These are phyloP conservation scores for Candida pseudoviswanathii DNA, from an alignment of 1,139 yeast species.

Conservation along the genomic window DNA sequence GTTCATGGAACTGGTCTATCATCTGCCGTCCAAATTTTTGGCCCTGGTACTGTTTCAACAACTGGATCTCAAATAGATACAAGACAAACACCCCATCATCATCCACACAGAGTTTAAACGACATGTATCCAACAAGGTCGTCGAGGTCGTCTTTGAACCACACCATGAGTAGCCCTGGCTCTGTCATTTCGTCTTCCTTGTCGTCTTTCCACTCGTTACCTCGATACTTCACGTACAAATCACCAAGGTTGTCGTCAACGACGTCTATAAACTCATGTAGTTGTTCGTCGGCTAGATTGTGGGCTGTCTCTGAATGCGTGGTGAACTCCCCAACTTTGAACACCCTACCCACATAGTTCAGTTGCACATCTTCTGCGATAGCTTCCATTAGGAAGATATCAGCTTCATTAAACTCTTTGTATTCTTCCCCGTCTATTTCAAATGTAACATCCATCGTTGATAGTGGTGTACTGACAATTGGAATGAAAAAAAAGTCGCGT, in stretches of 20 bases:
- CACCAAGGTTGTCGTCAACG: slow-evolving; percentile 35
- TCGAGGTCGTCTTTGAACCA: slow-evolving; percentile 22
- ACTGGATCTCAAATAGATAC: slow-evolving; percentile 59
- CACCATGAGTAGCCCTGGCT: slow-evolving; percentile 45
- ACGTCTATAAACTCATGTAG: slow-evolving; percentile 24
- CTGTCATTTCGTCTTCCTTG: slow-evolving; percentile 49
- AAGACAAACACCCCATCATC: slow-evolving; percentile 34
- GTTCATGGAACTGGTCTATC: slow-evolving; percentile 30
- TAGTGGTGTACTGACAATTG: not conserved
- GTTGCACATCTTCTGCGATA: slow-evolving; percentile 13
- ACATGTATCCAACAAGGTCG: slow-evolving; percentile 42
- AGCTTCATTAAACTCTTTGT: slow-evolving; percentile 18
- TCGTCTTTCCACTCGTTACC: slow-evolving; percentile 48
- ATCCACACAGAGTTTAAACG: slow-evolving; percentile 41
- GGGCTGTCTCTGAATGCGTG: slow-evolving; percentile 4
- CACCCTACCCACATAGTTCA: not conserved
- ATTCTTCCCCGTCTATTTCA: slow-evolving; percentile 13
- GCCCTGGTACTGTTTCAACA: slow-evolving; percentile 31
- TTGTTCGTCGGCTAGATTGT: slow-evolving; percentile 10
- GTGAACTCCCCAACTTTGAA: slow-evolving; percentile 6
- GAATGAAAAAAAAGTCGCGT: slow-evolving; percentile 4
- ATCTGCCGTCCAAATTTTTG: slow-evolving; percentile 36
- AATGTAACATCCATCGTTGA: slow-evolving; percentile 10
- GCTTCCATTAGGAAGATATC: slow-evolving; percentile 16
- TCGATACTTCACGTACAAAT: slow-evolving; percentile 25